These are phyloP conservation scores for Butyriboletus appendiculatus DNA, from an alignment of 1,284 basidiomycete genomes.

Conservation along the genomic window DNA sequence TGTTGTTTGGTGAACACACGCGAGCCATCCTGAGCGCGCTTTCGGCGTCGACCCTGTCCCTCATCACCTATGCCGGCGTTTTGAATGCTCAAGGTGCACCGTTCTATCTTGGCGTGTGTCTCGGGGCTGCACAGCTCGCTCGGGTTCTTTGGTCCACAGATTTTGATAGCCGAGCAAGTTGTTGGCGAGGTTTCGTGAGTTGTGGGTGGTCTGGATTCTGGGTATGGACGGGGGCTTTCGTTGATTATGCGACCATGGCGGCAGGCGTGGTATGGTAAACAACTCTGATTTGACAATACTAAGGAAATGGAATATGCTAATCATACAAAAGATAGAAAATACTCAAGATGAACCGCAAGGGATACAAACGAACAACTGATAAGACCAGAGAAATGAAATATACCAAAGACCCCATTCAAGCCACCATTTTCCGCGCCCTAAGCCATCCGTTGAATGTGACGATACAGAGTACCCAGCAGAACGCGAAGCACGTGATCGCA, in stretches of 20 bases:
- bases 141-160: slow-evolving; percentile 81
- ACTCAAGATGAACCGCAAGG: neutral
- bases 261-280: slow-evolving; percentile 7
- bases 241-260: slow-evolving; percentile 64
- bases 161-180: slow-evolving; percentile 80
- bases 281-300: neutral
- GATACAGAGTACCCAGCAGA: slow-evolving; percentile 75
- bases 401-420: slow-evolving; percentile 36
- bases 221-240: slow-evolving; percentile 82
- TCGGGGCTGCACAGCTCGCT: slow-evolving; percentile 78
- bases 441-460: slow-evolving; percentile 82
- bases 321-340: neutral
- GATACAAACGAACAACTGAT: slow-evolving; percentile 2
- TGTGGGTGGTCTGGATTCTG: slow-evolving; percentile 91
- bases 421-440: slow-evolving; percentile 43
- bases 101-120: slow-evolving; percentile 79
- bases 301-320: neutral
- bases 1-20: slow-evolving; percentile 83
- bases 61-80: slow-evolving; percentile 80
- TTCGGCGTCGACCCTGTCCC: slow-evolving; percentile 72
- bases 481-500: slow-evolving; percentile 80
- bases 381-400: slow-evolving; percentile 19
- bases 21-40: slow-evolving; percentile 78
- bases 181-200: slow-evolving; percentile 89
- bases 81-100: slow-evolving; percentile 74